These are phyloP conservation scores for Pelargonium australe DNA, from an alignment of 441 rosid genomes.

Conservation along the genomic window DNA sequence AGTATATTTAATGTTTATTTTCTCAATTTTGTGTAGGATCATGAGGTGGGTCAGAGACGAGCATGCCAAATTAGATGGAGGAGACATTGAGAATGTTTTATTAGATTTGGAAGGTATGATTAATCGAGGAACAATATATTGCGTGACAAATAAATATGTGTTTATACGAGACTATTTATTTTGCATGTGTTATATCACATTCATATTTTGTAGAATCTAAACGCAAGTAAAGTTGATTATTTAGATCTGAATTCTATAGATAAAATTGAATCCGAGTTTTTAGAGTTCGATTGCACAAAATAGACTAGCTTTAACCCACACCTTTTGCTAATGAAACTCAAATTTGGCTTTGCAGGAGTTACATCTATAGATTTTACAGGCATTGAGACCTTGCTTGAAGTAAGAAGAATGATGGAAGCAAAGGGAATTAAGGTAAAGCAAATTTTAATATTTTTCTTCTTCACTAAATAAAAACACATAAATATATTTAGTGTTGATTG, in stretches of 20 bases:
- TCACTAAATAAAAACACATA: too few relatives aligned
- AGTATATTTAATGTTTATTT: neutral
- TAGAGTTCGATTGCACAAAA: too few relatives aligned
- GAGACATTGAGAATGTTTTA: constrained; percentile 45
- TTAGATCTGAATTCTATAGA: too few relatives aligned
- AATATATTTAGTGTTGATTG: neutral
- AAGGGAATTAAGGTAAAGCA: constrained; percentile 42
- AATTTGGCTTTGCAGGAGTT: constrained; percentile 40
- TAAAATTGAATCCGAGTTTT: too few relatives aligned
- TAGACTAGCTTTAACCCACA: too few relatives aligned
- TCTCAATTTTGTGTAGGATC: constrained; percentile 28
- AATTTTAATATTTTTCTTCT: neutral
- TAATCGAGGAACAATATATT: too few relatives aligned
- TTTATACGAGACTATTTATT: too few relatives aligned
- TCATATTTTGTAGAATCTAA: too few relatives aligned
- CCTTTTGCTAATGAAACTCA: too few relatives aligned
- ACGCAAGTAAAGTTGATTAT: too few relatives aligned
- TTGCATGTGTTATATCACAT: too few relatives aligned
- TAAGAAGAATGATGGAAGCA: constrained; percentile 39
- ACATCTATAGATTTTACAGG: constrained; percentile 70
- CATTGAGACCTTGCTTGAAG: constrained; percentile 52
- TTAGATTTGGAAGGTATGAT: constrained; percentile 65
- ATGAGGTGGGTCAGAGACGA: constrained; percentile 60
- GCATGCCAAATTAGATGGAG: constrained; percentile 19
- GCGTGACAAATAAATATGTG: too few relatives aligned